Base-by-base conservation (phyloP, 345 rosid genomes). In the Sisymbrium irio region DNA sequence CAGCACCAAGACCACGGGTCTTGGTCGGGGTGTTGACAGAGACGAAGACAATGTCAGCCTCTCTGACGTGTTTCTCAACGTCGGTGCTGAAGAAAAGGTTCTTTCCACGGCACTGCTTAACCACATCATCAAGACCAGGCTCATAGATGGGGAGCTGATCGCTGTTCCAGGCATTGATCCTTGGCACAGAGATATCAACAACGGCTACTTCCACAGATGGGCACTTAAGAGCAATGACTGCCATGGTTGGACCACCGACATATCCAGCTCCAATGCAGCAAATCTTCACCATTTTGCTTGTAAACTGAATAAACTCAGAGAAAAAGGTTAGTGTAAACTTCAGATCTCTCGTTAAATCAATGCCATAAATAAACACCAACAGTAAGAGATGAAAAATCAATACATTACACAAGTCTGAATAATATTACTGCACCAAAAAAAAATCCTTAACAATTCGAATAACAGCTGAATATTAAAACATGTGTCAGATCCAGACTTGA, bases 181-280 rank as follows among this genome's bases (percentile, higher is more conserved):
- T 79, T 9, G 96, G 60, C 6, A 83, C 87, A 51, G 96, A 88
- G 79, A 92, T 92, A 67, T 92, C 97, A 50, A 92, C 97, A 59
- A 92, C 97, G 12, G 80, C 97, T 67, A 92, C 96, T 79, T 92
- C 92, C 77, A 93, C 82, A 9, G 85, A 74, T 8, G 98, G 96
- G 77, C 98, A 93, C 81, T 93, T 93, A 0, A 88, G 87, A 19
- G 98, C 98, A 74, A 93, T 93, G 51, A 93, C 91, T 0, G 98
- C 98, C 98, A 92, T 92, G 46, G 98, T 89, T 2, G 98, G 98
- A 50, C 98, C 98, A 12, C 98, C 98, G 1, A 93, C 98, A 76
- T 93, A 93, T 8, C 98, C 98, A 54, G 98, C 98, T 79, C 98
- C 98, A 61, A 93, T 93, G 77, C 98, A 93, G 62, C 97, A 92